Base-by-base conservation (phyloP, 2,329 filamentous ascomycete genomes). In the Xylariaceae sp. region DNA sequence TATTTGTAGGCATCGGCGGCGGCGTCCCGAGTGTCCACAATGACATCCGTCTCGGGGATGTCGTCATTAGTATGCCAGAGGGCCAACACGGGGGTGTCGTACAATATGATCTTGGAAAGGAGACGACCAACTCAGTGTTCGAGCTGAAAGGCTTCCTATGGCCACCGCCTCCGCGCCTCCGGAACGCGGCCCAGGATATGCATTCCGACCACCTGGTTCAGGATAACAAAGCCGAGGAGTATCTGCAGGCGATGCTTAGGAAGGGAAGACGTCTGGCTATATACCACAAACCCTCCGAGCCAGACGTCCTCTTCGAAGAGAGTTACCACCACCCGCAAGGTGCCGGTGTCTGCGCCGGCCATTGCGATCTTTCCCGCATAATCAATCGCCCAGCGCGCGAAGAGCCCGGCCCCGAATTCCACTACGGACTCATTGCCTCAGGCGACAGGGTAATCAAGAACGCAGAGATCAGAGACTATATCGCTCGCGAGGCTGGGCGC, bases 1-100 rank as follows among this genome's bases (percentile, higher is more conserved):
- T 64, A 35, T 36, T 63, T 5, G 50, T 56, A 7, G 62, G 62
- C 11, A 59, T 56, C 16, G 60, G 55, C 1, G 57, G 55, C 0
- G 60, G 59, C 0, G 52, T 58, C 1, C 49, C 45, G 0, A n/a
- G n/a, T n/a, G 48, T 48, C 10, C n/a, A 21, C 14, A 25, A 53
- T n/a, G 51, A 52, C 27, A 49, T 56, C 33, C 53, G 51, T 4
- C 33, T 55, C 6, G 48, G 51, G 14, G 45, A 47, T 16, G 47
- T 55, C 25, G 53, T 52, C 27, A 32, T 48, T 16, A 46, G 53
- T 35, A 48, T 45, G 40, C 40, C 41, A 3, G 23, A 35, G 2
- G 47, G 45, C 16, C 16, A 29, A 6, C 27, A 49, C 20, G 41
- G 47, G 17, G 41, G 49, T 19, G 37, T 50, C n/a, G 36, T 52